These are phyloP conservation scores for Chlamydomonas applanata DNA, from an alignment of 139 green algal species.

Conservation along the genomic window DNA sequence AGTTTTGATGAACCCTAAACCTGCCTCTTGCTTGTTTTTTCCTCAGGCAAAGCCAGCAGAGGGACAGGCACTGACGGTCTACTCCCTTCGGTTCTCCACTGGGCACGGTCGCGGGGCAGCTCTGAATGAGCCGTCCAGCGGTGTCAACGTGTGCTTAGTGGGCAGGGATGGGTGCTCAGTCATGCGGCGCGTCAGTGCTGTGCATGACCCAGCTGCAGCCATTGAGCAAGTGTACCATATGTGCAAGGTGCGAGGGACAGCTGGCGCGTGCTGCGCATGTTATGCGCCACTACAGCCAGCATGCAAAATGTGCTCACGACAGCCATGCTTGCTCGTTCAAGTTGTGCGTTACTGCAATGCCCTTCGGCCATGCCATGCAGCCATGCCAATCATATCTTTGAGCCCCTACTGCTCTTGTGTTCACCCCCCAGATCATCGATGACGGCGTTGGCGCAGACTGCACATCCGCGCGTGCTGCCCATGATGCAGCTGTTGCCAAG, in stretches of 20 bases:
- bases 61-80: slow-evolving; percentile 48
- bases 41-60: not conserved
- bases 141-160: slow-evolving; percentile 65
- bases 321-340: too few relatives aligned
- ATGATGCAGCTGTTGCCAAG: too few relatives aligned
- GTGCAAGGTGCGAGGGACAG: slow-evolving; percentile 39
- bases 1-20: too few relatives aligned
- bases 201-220: slow-evolving; percentile 44
- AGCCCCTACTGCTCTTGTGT: not conserved
- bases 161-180: slow-evolving; percentile 40
- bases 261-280: not conserved
- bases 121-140: slow-evolving; percentile 43
- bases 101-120: slow-evolving; percentile 35
- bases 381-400: not conserved
- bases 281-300: too few relatives aligned
- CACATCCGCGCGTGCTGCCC: too few relatives aligned
- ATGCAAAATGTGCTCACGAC: too few relatives aligned
- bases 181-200: slow-evolving; percentile 49
- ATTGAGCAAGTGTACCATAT: slow-evolving; percentile 38
- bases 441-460: slow-evolving; percentile 24
- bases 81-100: slow-evolving; percentile 65
- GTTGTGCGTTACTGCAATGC: too few relatives aligned
- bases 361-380: not conserved
- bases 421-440: slow-evolving; percentile 18
- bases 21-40: too few relatives aligned